phyloP scores from a whole-genome alignment of 1,139 yeast species.

The Pichia kudriavzevii region DNA sequence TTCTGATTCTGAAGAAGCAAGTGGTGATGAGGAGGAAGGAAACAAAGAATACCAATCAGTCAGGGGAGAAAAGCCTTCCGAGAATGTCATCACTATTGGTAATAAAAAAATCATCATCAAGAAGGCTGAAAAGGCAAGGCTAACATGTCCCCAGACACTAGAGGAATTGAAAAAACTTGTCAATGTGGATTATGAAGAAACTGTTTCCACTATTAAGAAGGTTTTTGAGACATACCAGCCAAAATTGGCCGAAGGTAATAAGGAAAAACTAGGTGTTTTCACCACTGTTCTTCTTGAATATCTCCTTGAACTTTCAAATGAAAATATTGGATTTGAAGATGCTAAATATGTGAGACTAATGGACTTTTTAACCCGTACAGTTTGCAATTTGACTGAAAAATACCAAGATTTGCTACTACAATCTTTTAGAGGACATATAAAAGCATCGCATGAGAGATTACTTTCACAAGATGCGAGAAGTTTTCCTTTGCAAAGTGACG shows the following conservation, averaged over 20 bases:
- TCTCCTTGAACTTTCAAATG: constrained; percentile 36
- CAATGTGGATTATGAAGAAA: constrained; percentile 33
- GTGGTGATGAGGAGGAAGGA: constrained; percentile 21
- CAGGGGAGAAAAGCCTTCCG: constrained; percentile 13
- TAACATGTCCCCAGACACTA: constrained; percentile 52
- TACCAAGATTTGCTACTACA: constrained; percentile 60
- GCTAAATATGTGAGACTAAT: constrained; percentile 39
- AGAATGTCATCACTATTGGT: constrained; percentile 27
- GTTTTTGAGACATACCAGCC: constrained; percentile 66
- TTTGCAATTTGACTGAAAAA: constrained; percentile 57
- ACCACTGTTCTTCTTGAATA: constrained; percentile 61
- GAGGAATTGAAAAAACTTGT: constrained; percentile 38
- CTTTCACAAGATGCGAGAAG: constrained; percentile 11
- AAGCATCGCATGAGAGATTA: constrained; percentile 44
- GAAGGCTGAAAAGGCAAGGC: constrained; percentile 10
- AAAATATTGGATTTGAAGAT: constrained; percentile 12
- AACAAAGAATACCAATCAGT: constrained; percentile 21
- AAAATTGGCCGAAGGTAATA: constrained; percentile 72
- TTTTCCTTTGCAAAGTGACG: constrained; percentile 42
- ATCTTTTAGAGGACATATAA: constrained; percentile 41
- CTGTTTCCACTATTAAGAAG: constrained; percentile 43
- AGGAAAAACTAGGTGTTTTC: constrained; percentile 61
- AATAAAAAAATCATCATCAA: constrained; percentile 23
- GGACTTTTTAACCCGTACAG: constrained; percentile 28
- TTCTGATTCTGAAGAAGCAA: constrained; percentile 20